Evolutionary conservation across 2,329 filamentous ascomycete species (phyloP), one percentile per base, ranked within the genome.

Genomic region (Calycina herbarum): DNA sequence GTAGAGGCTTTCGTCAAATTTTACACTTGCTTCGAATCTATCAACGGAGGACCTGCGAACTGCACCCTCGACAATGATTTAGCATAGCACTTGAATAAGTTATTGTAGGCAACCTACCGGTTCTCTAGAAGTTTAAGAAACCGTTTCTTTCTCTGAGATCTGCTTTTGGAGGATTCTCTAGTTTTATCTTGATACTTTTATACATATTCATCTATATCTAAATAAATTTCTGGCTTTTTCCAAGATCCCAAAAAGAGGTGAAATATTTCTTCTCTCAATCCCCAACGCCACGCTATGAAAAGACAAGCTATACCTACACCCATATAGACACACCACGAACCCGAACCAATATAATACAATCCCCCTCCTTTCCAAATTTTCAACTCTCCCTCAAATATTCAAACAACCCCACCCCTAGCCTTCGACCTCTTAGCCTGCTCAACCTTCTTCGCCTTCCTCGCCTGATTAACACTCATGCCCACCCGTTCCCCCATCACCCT

Each of bases 361-460:
- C 17, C 17, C 17, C 17, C 17, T n/a, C 5, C 45, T 20, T 20
- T 15, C 5, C 45, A 29, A 29, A 29, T 48, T 8, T 24, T 35
- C 33, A 7, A 11, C 33, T 35, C 8, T 38, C 35, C 35, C 6
- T 10, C 8, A 51, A 45, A 8, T 20, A n/a, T 24, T 27, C 6
- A 51, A 3, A 27, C 45, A 10, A 51, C 45, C 45, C 45, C 60
- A 66, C 66, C 45, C 38, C 64, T 68, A 1, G 64, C 61, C 63
- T 72, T 76, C 2, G 66, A 72, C 69, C 77, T 78, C 17, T 79
- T 82, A 73, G 81, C 82, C 65, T 82, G 80, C 61, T 79, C 82
- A 74, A 86, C 83, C 77, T 90, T 91, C 68, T 87, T 85, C 67
- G 79, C 80, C 80, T 89, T 92, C 72, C 83, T 83, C 7, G 89